Conservation (phyloP, 2,329 filamentous ascomycete species). For the Pyrenophora tritici-repentis region DNA sequence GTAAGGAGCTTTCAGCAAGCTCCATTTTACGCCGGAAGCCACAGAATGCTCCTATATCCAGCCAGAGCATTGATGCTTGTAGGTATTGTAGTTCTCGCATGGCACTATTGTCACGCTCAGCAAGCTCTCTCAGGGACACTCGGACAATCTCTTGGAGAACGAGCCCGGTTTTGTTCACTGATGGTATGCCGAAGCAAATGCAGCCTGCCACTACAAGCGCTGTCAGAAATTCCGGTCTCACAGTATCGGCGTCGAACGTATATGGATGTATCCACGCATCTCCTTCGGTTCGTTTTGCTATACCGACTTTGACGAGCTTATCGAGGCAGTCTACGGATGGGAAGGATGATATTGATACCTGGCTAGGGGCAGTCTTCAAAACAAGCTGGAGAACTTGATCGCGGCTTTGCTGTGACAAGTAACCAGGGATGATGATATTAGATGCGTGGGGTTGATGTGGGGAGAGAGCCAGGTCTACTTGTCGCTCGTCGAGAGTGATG, state of each 20-base stretch:
- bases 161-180: conserved; percentile 37
- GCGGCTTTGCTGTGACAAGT: conserved; percentile 21
- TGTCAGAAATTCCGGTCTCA: conserved; percentile 32
- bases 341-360: conserved; percentile 37
- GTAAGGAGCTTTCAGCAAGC: conserved; percentile 60
- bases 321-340: conserved; percentile 37
- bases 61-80: conserved; percentile 56
- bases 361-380: conserved; percentile 33
- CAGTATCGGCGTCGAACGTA: conserved; percentile 29
- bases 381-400: conserved; percentile 43
- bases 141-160: conserved; percentile 38
- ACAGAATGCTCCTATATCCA: conserved; percentile 62
- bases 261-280: conserved; percentile 45
- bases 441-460: conserved; percentile 35
- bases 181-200: conserved; percentile 40
- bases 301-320: conserved; percentile 38
- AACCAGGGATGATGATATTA: conserved; percentile 29
- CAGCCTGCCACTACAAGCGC: conserved; percentile 40
- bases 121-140: conserved; percentile 32
- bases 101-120: conserved; percentile 37
- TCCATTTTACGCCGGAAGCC: conserved; percentile 62
- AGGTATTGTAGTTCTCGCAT: conserved; percentile 56
- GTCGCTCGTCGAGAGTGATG: conserved; percentile 31
- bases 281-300: conserved; percentile 38
- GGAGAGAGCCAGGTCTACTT: conserved; percentile 35